Percentiles rank a stretch among this genome's conserved stretches.
Evolutionary conservation across 257 asterid species (phyloP).

Genomic region (Dorcoceras hygrometricum): DNA sequence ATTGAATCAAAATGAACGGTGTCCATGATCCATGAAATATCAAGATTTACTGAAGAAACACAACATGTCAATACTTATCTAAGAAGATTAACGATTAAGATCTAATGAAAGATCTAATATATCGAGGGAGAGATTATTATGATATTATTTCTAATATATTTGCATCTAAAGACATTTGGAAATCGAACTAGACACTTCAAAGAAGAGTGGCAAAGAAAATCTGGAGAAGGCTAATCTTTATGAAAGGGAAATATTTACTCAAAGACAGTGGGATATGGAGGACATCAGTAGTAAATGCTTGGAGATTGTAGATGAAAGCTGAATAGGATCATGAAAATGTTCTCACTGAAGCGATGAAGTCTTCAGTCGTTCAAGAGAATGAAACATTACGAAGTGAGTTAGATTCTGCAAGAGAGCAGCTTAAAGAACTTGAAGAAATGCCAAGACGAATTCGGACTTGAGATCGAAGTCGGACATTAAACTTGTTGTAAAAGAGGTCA

Average conservation of each 20-base stretch:
- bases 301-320: slow-evolving; percentile 43
- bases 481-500: slow-evolving; percentile 59
- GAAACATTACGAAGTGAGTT: slow-evolving; percentile 43
- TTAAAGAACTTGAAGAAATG: slow-evolving; percentile 41
- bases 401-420: slow-evolving; percentile 49
- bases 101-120: no score
- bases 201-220: background rate
- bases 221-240: background rate
- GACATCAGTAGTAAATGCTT: slow-evolving; percentile 51
- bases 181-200: background rate
- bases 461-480: slow-evolving; percentile 51
- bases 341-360: slow-evolving; percentile 34
- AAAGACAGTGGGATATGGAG: slow-evolving; percentile 70
- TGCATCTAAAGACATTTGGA: no score
- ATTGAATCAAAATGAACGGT: no score
- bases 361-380: slow-evolving; percentile 38
- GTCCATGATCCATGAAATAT: no score
- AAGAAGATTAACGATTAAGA: no score
- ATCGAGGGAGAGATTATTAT: no score
- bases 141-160: no score
- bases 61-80: no score
- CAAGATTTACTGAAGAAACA: no score
- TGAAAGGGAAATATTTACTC: slow-evolving; percentile 7
- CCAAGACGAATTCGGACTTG: slow-evolving; percentile 40
- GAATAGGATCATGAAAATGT: slow-evolving; percentile 55